These are phyloP conservation scores for Fusarium tricinctum DNA, from an alignment of 2,329 filamentous ascomycete genomes.

Conservation along the genomic window DNA sequence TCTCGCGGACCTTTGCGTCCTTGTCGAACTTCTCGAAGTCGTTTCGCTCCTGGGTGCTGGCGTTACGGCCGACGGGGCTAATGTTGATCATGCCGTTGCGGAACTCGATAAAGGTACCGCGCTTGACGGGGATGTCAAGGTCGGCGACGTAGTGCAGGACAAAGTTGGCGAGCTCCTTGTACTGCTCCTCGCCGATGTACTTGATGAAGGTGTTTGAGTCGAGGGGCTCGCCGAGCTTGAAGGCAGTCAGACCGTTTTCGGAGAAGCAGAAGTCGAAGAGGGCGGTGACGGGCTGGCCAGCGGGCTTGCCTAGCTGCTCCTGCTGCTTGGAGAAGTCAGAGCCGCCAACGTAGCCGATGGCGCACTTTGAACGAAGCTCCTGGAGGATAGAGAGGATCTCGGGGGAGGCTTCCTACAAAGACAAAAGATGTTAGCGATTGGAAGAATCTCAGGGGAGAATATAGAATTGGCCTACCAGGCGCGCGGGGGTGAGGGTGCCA, in stretches of 20 bases:
- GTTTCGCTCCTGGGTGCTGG: slow-evolving; percentile 81
- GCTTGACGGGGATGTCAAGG: slow-evolving; percentile 85
- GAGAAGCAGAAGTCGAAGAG: slow-evolving; percentile 99
- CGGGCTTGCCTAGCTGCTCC: slow-evolving; percentile 84
- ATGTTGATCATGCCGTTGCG: slow-evolving; percentile 94
- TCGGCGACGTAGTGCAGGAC: slow-evolving; percentile 87
- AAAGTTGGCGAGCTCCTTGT: slow-evolving; percentile 83
- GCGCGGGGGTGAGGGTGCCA: slow-evolving; percentile 86
- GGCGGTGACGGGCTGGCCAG: slow-evolving; percentile 76
- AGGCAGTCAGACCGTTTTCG: slow-evolving; percentile 96
- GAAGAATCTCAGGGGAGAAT: not conserved
- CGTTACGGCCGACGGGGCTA: slow-evolving; percentile 87
- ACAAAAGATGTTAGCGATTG: not conserved
- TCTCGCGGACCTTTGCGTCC: slow-evolving; percentile 79
- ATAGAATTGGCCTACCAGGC: slow-evolving; percentile 68
- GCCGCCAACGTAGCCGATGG: slow-evolving; percentile 93
- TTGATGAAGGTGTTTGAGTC: slow-evolving; percentile 88
- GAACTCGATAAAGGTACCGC: slow-evolving; percentile 89
- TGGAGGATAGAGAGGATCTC: slow-evolving; percentile 88
- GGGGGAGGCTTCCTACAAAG: slow-evolving; percentile 72
- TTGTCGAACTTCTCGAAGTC: slow-evolving; percentile 88
- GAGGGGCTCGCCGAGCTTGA: slow-evolving; percentile 82
- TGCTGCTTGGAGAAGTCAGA: slow-evolving; percentile 95
- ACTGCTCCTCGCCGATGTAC: slow-evolving; percentile 87
- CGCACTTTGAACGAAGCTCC: slow-evolving; percentile 85